Base-by-base conservation (phyloP, 2,329 filamentous ascomycete species). In the Fusarium papillatum region DNA sequence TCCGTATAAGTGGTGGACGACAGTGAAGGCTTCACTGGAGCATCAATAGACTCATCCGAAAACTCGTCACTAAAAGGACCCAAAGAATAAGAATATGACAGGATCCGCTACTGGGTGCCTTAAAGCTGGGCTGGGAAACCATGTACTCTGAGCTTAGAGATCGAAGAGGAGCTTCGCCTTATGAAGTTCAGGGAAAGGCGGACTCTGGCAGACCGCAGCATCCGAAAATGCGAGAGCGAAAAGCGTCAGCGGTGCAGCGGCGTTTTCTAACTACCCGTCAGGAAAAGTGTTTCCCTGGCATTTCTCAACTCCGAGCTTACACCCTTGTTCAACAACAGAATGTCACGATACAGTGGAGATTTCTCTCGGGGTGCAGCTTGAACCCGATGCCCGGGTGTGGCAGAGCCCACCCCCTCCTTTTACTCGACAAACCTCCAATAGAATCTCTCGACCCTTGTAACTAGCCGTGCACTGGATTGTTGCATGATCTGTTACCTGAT, bases 341-440 rank as follows among this genome's bases (percentile, higher is more conserved):
- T 62, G 57, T 48, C 39, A 48, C 38, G 38, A 62, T 29, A 41
- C 39, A 38, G 69, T 74, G 70, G 74, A 53, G 68, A 19, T 66
- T 24, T 14, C 11, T 46, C 75, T 79, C 78, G 78, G 78, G 55
- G 53, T 36, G 24, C 55, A 62, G 59, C 29, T 76, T 19, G n/a
- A 68, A 57, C 64, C 78, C 78, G 78, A 78, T 64, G 59, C 43
- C 78, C 76, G 78, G 73, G 57, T 50, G 71, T 75, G 75, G 72
- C 63, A 50, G 46, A 50, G 24, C 46, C 43, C 16, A 63, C 31
- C 41, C 57, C 22, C 34, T 36, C 34, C 34, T 16, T 36, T 36
- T 41, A 66, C 68, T 46, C 65, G 11, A 24, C 29, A 39, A 50
- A 62, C 64, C 31, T 67, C 65, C 65, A 68, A 63, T 57, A 43